A percentile compares a stretch with the other conserved stretches of the same genome.
Conservation (phyloP, 345 rosid genomes). For the Schrenkiella parvula region DNA sequence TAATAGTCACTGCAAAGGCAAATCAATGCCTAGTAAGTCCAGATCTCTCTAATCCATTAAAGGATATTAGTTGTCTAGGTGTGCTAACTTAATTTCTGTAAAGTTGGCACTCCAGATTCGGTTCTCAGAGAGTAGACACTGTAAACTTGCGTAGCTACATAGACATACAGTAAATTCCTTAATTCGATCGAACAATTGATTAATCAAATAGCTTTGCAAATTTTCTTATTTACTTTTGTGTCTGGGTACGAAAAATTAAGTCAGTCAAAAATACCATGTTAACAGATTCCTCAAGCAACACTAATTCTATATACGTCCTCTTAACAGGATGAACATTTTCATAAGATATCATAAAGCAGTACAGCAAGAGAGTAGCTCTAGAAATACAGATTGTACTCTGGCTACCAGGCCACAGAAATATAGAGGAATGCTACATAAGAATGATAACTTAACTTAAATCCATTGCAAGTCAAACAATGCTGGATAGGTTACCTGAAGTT, state of each 20-base stretch:
- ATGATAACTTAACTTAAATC: conserved; percentile 2
- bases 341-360: neutral
- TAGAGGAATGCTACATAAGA: conserved; percentile 2
- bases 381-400: neutral
- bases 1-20: conserved; percentile 54
- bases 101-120: neutral
- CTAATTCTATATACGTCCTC: neutral
- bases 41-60: neutral
- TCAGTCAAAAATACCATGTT: neutral
- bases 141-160: neutral
- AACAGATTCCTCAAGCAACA: neutral
- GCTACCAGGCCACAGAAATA: conserved; percentile 3
- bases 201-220: neutral
- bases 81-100: neutral
- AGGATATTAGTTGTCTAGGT: conserved; percentile 1
- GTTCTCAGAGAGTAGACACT: neutral
- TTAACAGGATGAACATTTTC: neutral
- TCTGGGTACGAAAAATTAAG: neutral
- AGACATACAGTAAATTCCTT: neutral
- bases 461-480: conserved; percentile 10
- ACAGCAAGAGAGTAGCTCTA: neutral
- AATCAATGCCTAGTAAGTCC: conserved; percentile 8
- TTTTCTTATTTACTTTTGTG: neutral
- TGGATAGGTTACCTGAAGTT: conserved; percentile 51
- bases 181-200: neutral